Evolutionary conservation across 768 basidiomycete species (phyloP).

Genomic region (Calocybe gangraenosa): DNA sequence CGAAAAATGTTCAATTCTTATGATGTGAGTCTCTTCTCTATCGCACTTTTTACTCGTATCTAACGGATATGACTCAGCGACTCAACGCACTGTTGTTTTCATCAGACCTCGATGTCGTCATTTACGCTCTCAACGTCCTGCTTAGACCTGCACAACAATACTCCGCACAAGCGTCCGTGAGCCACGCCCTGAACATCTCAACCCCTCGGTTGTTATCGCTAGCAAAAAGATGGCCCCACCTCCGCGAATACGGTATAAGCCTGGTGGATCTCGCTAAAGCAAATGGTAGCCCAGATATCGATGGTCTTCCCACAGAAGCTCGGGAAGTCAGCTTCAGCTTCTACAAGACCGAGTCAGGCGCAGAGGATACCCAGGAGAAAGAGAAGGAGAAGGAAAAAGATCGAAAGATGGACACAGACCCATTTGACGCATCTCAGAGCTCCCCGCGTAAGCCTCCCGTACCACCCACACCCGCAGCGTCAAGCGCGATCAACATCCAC

Average conservation of each 20-base stretch:
- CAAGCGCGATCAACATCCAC: conserved; percentile 58
- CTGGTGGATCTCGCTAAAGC: conserved; percentile 67
- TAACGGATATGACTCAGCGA: conserved; percentile 48
- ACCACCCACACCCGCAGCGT: conserved; percentile 25
- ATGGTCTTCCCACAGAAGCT: conserved; percentile 65
- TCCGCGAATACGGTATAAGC: conserved; percentile 76
- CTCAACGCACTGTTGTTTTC: conserved; percentile 85
- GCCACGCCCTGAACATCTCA: conserved; percentile 77
- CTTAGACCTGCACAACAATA: conserved; percentile 95
- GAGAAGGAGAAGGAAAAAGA: conserved; percentile 44
- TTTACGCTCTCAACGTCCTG: conserved; percentile 77
- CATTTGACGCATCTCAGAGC: conserved; percentile 34
- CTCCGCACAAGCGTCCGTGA: conserved; percentile 80
- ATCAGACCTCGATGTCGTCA: conserved; percentile 84
- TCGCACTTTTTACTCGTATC: conserved; percentile 10
- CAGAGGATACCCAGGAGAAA: conserved; percentile 31
- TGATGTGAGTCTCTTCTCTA: conserved; percentile 62
- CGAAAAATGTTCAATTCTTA: conserved; percentile 95
- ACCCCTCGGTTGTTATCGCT: conserved; percentile 79
- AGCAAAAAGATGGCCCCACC: conserved; percentile 78
- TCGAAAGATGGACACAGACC: conserved; percentile 41
- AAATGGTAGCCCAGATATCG: conserved; percentile 48
- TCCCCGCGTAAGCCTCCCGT: conserved; percentile 45
- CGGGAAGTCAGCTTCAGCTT: conserved; percentile 80
- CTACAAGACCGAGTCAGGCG: conserved; percentile 55